Conservation (phyloP, 352 stramenopile genomes). For the Phytophthora europaea region DNA sequence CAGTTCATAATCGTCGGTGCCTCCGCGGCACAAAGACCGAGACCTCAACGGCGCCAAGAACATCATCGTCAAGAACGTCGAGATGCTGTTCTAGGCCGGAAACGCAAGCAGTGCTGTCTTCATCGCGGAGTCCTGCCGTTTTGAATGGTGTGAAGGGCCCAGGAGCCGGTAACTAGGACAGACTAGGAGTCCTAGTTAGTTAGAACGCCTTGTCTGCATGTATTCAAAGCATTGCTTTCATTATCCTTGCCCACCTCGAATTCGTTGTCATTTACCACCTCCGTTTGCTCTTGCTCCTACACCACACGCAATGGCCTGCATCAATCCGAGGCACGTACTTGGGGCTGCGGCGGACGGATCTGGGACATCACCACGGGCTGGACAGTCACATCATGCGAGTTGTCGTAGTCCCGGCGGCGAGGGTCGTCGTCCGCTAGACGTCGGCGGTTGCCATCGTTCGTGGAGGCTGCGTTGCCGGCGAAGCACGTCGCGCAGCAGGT, state of each 20-base stretch:
- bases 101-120: no score
- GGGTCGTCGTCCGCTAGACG: constrained; percentile 31
- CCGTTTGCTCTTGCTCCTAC: neutral
- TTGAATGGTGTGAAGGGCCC: no score
- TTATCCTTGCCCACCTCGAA: constrained; percentile 15
- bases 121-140: no score
- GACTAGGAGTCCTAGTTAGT: no score
- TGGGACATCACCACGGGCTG: constrained; percentile 43
- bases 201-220: neutral
- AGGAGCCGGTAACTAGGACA: no score
- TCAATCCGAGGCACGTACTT: constrained; percentile 16
- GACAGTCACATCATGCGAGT: constrained; percentile 36
- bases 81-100: no score
- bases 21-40: no score
- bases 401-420: constrained; percentile 31
- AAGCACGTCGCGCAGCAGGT: constrained; percentile 35
- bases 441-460: constrained; percentile 23
- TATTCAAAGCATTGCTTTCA: constrained; percentile 25
- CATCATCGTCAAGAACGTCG: no score
- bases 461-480: constrained; percentile 5
- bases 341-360: constrained; percentile 33
- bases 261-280: neutral
- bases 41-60: no score
- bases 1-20: constrained; percentile 1
- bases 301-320: neutral